Evolutionary conservation across 2,329 filamentous ascomycete species (phyloP), one percentile per base, ranked within the genome.

Genomic region (Paecilomyces formosus): DNA sequence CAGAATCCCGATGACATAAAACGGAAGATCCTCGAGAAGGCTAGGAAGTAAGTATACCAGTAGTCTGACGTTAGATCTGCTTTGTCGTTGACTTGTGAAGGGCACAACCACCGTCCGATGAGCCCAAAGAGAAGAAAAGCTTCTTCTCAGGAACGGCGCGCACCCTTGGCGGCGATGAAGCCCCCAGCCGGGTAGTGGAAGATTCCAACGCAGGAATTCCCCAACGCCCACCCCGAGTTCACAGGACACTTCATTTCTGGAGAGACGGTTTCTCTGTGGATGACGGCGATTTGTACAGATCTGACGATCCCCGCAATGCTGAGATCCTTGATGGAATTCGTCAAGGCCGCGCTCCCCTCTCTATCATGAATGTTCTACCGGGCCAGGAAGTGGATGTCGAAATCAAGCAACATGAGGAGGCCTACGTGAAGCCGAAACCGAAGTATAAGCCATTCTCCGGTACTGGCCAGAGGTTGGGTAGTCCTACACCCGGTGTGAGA

Each of bases 371-470:
- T 62, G 85, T 87, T 12, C 76, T 82, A 66, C 81, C 78, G 2
- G 83, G 82, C 26, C 85, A 88, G 67, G 83, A 86, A 67, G 84
- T 87, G 3, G 85, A 88, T 64, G 82, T 88, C 51, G 81, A 85
- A 64, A 79, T 87, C 30, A 81, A 85, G 59, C 84, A 86, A 67
- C 84, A 86, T 66, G 82, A 85, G 35, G 81, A 84, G 66, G 82
- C 86, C 64, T 88, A 86, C 68, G 79, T 82, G 58, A 78, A 79
- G 65, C 84, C 85, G 2, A 87, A 87, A 76, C 79, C 80, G 62
- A 82, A 84, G 73, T 87, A 85, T 71, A 83, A 83, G 76, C 82
- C 85, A 11, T 88, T 88, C 63, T 74, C 76, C 1, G 85, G 85
- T 1, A 71, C 76, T 5, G 85, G 85, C 30, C 82, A 87, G 65